phyloP scores from a whole-genome alignment of 768 basidiomycete genomes.

The Xerocomellus chrysenteron region DNA sequence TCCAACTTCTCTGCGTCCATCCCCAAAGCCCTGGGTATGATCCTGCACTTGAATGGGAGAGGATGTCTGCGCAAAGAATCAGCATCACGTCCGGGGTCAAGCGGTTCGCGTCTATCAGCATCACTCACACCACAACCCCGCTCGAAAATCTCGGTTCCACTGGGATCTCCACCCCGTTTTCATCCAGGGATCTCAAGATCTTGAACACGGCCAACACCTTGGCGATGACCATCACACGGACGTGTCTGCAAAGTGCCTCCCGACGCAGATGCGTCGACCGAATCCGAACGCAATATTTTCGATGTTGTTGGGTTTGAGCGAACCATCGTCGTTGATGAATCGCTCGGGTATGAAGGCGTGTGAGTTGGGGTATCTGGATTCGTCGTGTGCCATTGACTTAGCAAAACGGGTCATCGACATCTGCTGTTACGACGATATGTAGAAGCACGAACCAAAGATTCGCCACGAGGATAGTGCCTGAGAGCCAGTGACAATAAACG shows the following conservation, averaged over 20 bases:
- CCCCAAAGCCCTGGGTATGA: background rate
- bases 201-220: background rate
- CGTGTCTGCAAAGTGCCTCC: conserved; percentile 9
- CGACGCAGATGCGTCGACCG: conserved; percentile 20
- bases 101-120: too few relatives aligned
- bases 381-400: too few relatives aligned
- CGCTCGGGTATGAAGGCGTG: too few relatives aligned
- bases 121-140: background rate
- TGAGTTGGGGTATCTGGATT: too few relatives aligned
- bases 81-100: background rate
- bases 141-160: background rate
- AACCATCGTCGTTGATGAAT: background rate
- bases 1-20: background rate
- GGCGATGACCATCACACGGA: background rate
- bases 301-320: conserved; percentile 1
- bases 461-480: conserved; percentile 19
- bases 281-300: conserved; percentile 14
- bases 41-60: background rate
- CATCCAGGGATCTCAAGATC: background rate
- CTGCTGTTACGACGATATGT: too few relatives aligned
- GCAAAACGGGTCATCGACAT: background rate
- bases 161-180: background rate
- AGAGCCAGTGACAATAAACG: background rate
- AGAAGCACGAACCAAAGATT: conserved; percentile 27
- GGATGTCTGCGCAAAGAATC: background rate